Evolutionary conservation across 768 basidiomycete genomes (phyloP).

Genomic region (Pisolithus tinctorius): DNA sequence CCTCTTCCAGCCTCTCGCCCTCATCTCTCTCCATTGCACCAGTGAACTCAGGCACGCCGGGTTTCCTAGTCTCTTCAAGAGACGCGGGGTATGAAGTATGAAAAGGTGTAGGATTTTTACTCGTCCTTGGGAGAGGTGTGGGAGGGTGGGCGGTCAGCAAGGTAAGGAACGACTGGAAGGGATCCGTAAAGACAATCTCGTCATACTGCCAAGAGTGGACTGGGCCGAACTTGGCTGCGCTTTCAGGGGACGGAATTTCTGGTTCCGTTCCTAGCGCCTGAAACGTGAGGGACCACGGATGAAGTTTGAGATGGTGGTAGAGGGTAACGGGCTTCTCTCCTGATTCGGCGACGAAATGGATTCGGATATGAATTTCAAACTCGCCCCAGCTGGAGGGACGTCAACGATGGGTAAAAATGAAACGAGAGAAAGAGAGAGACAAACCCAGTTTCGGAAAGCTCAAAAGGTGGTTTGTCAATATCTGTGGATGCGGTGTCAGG

Average conservation of each 20-base stretch:
- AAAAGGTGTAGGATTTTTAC: conserved; percentile 62
- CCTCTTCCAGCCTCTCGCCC: conserved; percentile 69
- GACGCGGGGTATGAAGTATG: conserved; percentile 54
- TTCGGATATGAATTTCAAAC: conserved; percentile 91
- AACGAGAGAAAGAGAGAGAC: conserved; percentile 8
- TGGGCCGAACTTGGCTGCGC: conserved; percentile 60
- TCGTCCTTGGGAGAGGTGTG: conserved; percentile 61
- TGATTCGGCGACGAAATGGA: conserved; percentile 84
- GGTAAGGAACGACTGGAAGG: conserved; percentile 79
- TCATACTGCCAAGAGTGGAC: conserved; percentile 99
- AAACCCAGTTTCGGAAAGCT: conserved; percentile 92
- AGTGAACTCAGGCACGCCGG: conserved; percentile 79
- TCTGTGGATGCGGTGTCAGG: conserved; percentile 36
- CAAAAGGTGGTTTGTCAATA: conserved; percentile 89
- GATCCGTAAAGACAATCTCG: conserved; percentile 94
- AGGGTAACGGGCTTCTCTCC: conserved; percentile 85
- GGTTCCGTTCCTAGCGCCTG: conserved; percentile 36
- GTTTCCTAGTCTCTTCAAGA: conserved; percentile 56
- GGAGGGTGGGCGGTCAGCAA: conserved; percentile 78
- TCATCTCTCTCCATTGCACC: conserved; percentile 84
- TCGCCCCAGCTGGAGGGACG: conserved; percentile 77
- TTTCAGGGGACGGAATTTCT: conserved; percentile 61
- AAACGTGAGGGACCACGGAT: conserved; percentile 65
- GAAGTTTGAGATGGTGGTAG: conserved; percentile 93
- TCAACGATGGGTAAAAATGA: background rate